Percentiles rank a stretch among this genome's conserved stretches.
Evolutionary conservation across 768 basidiomycete genomes (phyloP).

Genomic region (Mrakia blollopis): DNA sequence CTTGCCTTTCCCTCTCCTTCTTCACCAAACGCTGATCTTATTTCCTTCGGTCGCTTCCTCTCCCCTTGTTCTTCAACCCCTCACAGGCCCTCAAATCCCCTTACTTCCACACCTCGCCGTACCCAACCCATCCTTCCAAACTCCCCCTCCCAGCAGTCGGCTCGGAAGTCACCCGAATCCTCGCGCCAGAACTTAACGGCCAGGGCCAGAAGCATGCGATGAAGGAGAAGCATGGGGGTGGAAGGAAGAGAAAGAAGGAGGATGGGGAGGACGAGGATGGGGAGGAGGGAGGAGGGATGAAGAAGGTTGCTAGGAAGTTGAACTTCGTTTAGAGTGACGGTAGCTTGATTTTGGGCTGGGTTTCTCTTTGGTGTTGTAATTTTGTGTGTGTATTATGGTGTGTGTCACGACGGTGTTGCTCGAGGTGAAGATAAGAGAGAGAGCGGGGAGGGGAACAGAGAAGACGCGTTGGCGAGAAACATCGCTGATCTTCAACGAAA

Average conservation of each 20-base stretch:
- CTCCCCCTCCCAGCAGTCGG: constrained; percentile 60
- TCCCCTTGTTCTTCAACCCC: not conserved
- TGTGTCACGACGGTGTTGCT: too few species aligned
- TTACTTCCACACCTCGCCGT: constrained; percentile 80
- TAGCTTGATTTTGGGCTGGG: not conserved
- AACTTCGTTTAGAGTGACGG: constrained; percentile 15
- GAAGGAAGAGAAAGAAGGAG: constrained; percentile 16
- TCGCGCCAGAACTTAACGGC: constrained; percentile 46
- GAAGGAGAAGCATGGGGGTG: too few species aligned
- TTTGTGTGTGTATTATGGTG: too few species aligned
- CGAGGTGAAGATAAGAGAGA: too few species aligned
- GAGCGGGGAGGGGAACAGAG: too few species aligned
- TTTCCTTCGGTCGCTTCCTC: too few species aligned
- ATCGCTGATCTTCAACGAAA: too few species aligned
- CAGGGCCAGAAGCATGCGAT: constrained; percentile 38
- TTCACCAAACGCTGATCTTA: too few species aligned
- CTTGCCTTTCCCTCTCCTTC: not conserved
- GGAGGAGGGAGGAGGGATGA: constrained; percentile 32
- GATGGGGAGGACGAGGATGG: constrained; percentile 29
- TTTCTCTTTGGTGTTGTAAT: too few species aligned
- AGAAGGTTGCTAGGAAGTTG: constrained; percentile 37
- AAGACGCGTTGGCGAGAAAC: too few species aligned
- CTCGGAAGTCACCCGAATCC: constrained; percentile 51
- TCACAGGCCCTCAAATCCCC: constrained; percentile 81
- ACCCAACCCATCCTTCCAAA: constrained; percentile 80